Conservation (phyloP, 495 filamentous ascomycete genomes). For the Aspergillus ostianus region DNA sequence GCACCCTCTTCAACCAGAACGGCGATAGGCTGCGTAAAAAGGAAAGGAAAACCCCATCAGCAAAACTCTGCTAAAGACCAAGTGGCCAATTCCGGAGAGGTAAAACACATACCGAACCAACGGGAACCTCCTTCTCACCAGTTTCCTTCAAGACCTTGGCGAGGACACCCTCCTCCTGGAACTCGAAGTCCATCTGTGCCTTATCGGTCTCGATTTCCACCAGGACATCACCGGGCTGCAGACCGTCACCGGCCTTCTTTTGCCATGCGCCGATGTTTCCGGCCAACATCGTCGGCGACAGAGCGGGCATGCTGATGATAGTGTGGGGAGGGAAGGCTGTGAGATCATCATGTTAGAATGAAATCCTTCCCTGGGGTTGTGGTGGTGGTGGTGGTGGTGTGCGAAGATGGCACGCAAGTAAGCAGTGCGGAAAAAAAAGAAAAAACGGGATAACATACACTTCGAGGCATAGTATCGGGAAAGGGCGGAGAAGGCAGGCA, state of each 20-base stretch:
- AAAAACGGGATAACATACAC: constrained; percentile 49
- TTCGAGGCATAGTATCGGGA: constrained; percentile 76
- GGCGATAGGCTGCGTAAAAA: constrained; percentile 76
- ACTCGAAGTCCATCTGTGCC: constrained; percentile 99
- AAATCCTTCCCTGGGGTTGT: neutral
- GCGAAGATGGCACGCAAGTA: neutral
- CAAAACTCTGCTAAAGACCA: constrained; percentile 4
- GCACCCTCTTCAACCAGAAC: constrained; percentile 87
- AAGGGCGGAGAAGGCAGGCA: constrained; percentile 59
- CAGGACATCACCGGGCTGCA: constrained; percentile 92
- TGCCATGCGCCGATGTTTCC: constrained; percentile 98
- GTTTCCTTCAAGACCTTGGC: constrained; percentile 93
- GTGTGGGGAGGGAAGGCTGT: constrained; percentile 88
- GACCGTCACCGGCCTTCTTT: constrained; percentile 88
- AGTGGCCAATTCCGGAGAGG: constrained; percentile 1
- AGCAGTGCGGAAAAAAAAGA: neutral
- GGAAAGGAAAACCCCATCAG: neutral
- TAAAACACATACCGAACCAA: constrained; percentile 77
- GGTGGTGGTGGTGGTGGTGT: neutral
- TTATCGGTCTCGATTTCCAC: constrained; percentile 99
- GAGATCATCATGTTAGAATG: constrained; percentile 24
- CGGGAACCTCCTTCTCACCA: constrained; percentile 91
- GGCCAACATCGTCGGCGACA: constrained; percentile 95
- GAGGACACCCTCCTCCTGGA: constrained; percentile 94
- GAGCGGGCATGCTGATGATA: constrained; percentile 94